phyloP scores from a whole-genome alignment of 1,284 basidiomycete genomes.

The Apiotrichum gracile region DNA sequence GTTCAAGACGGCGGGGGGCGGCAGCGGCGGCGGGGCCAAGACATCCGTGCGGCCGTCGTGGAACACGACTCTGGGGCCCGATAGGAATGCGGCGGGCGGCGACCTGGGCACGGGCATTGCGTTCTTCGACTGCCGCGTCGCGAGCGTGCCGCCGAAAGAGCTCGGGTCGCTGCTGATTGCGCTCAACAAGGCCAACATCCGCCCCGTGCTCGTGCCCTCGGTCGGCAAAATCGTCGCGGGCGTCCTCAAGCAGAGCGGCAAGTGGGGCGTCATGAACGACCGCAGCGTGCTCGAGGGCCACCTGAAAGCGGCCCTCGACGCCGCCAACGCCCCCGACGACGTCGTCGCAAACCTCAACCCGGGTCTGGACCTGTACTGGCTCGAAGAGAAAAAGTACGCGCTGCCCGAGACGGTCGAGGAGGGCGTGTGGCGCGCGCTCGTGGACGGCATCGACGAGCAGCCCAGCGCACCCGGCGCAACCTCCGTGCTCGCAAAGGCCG shows the following conservation, averaged over 20 bases:
- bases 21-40: not conserved
- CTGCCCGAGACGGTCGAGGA: constrained; percentile 14
- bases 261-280: constrained; percentile 10
- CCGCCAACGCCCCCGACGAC: constrained; percentile 6
- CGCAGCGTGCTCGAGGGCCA: constrained; percentile 10
- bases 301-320: constrained; percentile 7
- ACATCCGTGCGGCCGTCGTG: constrained; percentile 10
- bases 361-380: constrained; percentile 12
- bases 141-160: constrained; percentile 7
- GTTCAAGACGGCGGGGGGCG: constrained; percentile 3
- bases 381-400: constrained; percentile 15
- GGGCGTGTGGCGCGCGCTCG: constrained; percentile 15
- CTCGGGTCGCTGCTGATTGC: constrained; percentile 15
- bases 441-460: constrained; percentile 16
- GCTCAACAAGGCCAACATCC: constrained; percentile 6
- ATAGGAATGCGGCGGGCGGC: not conserved
- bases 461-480: constrained; percentile 3
- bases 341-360: constrained; percentile 13
- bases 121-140: constrained; percentile 15
- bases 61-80: constrained; percentile 11
- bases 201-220: constrained; percentile 16
- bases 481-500: not conserved
- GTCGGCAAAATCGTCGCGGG: constrained; percentile 14
- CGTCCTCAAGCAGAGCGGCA: constrained; percentile 7
- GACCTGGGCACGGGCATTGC: constrained; percentile 5